Base-by-base conservation (phyloP, 768 basidiomycete species). In the Lactarius trivialis region DNA sequence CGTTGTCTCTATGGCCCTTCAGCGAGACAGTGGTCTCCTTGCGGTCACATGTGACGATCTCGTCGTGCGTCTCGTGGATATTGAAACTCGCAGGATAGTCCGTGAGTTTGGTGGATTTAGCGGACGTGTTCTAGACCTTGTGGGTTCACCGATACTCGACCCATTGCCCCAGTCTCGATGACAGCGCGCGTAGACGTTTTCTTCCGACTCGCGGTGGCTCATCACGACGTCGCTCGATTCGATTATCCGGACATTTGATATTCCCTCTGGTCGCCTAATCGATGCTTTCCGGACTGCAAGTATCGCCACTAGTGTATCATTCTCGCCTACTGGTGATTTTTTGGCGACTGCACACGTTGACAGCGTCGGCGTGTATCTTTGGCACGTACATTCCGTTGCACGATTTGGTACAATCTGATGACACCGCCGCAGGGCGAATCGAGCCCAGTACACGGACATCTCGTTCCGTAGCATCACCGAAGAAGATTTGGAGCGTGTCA, bases 251-350 rank as follows among this genome's bases (percentile, higher is more conserved):
- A 98, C 96, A 2, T 99, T 93, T 72, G 96, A 99, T 71, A 81
- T 99, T 28, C 96, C 97, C 0, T 93, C 94, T 19, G 94, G 95
- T 6, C 81, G 85, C 30, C 77, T 98, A 39, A 94, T 99, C 57
- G 93, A 98, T 69, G 92, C 85, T 0, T 98, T 99, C 78, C 82
- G 84, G 58, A 93, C 93, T 9, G 76, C 88, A 32, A 91, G 88
- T 67, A 82, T 96, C 28, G 92, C 96, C 6, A 95, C 92, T 0
- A 93, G 88, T 70, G 75, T 99, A 21, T 81, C 92, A 1, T 96
- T 99, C 73, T 98, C 95, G 2, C 97, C 97, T 0, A 88, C 93
- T 0, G 89, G 90, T 59, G 97, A 98, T 73, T 98, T 99, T 76
- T 75, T 99, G 65, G 97, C 97, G 1, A 95, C 95, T 11, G 81